Base-by-base conservation (phyloP, 1,284 basidiomycete genomes). In the Lentinus polychrous region DNA sequence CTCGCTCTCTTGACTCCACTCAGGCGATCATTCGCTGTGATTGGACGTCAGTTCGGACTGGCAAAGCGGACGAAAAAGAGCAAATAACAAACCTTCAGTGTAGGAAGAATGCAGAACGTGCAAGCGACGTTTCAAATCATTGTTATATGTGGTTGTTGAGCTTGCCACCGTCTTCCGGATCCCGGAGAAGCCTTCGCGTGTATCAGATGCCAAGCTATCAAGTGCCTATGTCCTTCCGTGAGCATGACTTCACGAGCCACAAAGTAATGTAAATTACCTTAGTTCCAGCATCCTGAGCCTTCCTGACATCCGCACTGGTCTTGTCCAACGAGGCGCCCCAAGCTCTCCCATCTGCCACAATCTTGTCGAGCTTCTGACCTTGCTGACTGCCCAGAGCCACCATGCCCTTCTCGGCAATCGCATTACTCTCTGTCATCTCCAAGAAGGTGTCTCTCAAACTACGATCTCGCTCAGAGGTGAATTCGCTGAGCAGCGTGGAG, bases 401-500 rank as follows among this genome's bases (percentile, higher is more conserved):
- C 59, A 86, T 66, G 31, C 69, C 72, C 39, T 72, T 70, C 51
- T 83, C 75, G 0, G 76, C 78, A 42, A 72, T 65, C 3, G 66
- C 64, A 56, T 89, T 89, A 41, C 73, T 79, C 18, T 70, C 66
- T 49, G 78, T 74, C 32, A 89, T 68, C 23, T 68, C 63, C 1
- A 66, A 67, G 43, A 91, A 72, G 0, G 80, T 77, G 11, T 79
- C 75, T 17, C 75, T 72, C 39, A 94, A 68, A n/a, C 79, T 78
- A 15, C 75, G 70, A 57, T 93, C 85, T 31, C 88, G 79, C 41
- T 83, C 74, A 22, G 77, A 68, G 10, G 83, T 75, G 62, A 86
- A 93, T 15, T 80, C 82, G 17, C 76, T 77, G 2, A 95, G 68
- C 52, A 93, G 70, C 5, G 71, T 70, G 0, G 86, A 84, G 49